These are phyloP conservation scores for Suillus americanus DNA, from an alignment of 768 basidiomycete genomes.

Conservation along the genomic window DNA sequence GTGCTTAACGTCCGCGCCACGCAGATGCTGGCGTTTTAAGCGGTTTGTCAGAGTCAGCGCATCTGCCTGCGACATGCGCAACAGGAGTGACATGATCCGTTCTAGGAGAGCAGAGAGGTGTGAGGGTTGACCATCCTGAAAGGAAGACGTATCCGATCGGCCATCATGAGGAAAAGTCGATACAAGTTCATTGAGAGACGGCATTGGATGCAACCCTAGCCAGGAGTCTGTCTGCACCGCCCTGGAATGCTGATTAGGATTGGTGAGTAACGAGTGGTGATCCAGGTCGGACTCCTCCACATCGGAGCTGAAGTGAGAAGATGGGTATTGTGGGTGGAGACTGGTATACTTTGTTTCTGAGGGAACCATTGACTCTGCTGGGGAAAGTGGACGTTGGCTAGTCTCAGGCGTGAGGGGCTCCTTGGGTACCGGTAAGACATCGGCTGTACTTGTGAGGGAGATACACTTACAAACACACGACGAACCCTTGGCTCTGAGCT, in stretches of 20 bases:
- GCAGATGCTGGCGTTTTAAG: constrained; percentile 86
- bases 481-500: constrained; percentile 35
- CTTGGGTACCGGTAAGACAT: constrained; percentile 18
- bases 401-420: constrained; percentile 50
- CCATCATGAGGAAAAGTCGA: constrained; percentile 55
- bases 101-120: constrained; percentile 58
- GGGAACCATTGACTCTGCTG: constrained; percentile 33
- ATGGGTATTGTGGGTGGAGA: constrained; percentile 24
- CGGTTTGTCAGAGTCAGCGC: constrained; percentile 86
- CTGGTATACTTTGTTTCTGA: constrained; percentile 27
- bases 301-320: constrained; percentile 37
- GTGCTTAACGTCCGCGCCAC: constrained; percentile 82
- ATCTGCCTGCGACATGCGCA: constrained; percentile 71
- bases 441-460: too few relatives aligned
- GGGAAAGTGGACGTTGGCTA: constrained; percentile 40
- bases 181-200: constrained; percentile 34
- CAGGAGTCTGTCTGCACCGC: constrained; percentile 68
- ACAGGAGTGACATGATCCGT: constrained; percentile 62
- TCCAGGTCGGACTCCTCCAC: constrained; percentile 42
- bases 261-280: constrained; percentile 25
- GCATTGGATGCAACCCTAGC: constrained; percentile 29
- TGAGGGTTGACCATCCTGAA: constrained; percentile 52
- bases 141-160: constrained; percentile 74
- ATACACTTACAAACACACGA: constrained; percentile 33
- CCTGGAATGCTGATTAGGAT: constrained; percentile 53